Base-by-base conservation (phyloP, 163 green algal genomes). In the Coccomyxa subellipsoidea region DNA sequence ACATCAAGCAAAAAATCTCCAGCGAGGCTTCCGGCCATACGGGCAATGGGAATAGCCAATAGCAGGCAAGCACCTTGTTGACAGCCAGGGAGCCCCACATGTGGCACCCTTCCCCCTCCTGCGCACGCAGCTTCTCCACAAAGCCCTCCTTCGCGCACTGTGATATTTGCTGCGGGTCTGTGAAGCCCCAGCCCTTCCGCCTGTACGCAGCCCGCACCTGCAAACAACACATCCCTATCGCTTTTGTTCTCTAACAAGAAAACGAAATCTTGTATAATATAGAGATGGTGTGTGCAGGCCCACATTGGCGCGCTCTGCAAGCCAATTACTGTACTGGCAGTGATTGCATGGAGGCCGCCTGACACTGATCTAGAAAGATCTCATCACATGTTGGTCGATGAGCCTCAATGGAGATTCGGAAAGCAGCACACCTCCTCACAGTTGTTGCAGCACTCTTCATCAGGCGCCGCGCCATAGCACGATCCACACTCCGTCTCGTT, bases 51-150 rank as follows among this genome's bases (percentile, higher is more conserved):
- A n/a, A n/a, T 73, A 34, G 21, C 10, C 18, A 73, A 1, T 8
- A 73, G 32, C 40, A 81, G 54, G 40, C 25, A 77, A 9, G 8
- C 15, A 91, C 90, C 87, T 94, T 95, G 84, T 93, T 94, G 69
- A 98, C 95, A 54, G 90, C 81, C 23, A 99, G 85, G 35, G 91
- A 89, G 18, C 97, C 97, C 87, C 93, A 98, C 75, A 99, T 87
- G 59, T 93, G 93, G 90, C 97, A 99, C 25, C 97, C 97, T 87
- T 99, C 97, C 1, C 93, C 93, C 54, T 90, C 79, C 85, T 98
- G 93, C 80, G 92, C 91, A 39, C 92, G 79, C 53, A 94, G 69
- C 78, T 90, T 86, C 53, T 94, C 87, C 18, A 91, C 77, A 84
- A 95, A 98, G 32, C 85, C 83, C 85, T 99, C 95, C 72, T 94